Percentiles rank a stretch among this genome's conserved stretches.
Conservation (phyloP, 805 yeast genomes). For the Geotrichum ghanense region DNA sequence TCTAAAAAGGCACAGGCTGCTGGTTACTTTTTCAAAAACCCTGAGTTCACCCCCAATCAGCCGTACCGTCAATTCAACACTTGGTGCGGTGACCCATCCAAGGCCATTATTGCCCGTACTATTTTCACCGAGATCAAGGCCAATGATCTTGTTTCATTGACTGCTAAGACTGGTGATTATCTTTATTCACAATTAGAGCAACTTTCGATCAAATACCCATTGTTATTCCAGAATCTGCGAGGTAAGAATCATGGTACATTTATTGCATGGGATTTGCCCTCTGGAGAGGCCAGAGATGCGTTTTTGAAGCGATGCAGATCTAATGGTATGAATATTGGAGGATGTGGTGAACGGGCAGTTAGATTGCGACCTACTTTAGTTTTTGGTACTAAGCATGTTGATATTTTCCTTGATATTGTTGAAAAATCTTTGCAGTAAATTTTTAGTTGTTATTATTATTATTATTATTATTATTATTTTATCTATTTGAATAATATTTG, state of each 20-base stretch:
- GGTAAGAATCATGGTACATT: conserved; percentile 69
- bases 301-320: conserved; percentile 49
- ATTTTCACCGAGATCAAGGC: conserved; percentile 55
- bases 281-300: conserved; percentile 44
- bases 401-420: conserved; percentile 41
- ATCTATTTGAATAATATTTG: too few relatives aligned
- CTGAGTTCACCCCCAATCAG: conserved; percentile 57
- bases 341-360: conserved; percentile 69
- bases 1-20: conserved; percentile 86
- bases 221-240: conserved; percentile 41
- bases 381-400: conserved; percentile 74
- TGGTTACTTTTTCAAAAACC: conserved; percentile 71
- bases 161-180: conserved; percentile 55
- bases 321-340: conserved; percentile 71
- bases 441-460: not conserved
- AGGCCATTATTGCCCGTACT: conserved; percentile 63
- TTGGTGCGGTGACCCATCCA: conserved; percentile 89
- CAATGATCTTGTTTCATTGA: conserved; percentile 45
- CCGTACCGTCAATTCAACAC: conserved; percentile 91
- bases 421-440: conserved; percentile 20
- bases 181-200: conserved; percentile 44
- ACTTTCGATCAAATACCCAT: conserved; percentile 46
- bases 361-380: conserved; percentile 73
- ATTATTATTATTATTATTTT: too few relatives aligned
- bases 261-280: conserved; percentile 66